These are phyloP conservation scores for Kodamaea arcana DNA, from an alignment of 1,139 yeast genomes.

Conservation along the genomic window DNA sequence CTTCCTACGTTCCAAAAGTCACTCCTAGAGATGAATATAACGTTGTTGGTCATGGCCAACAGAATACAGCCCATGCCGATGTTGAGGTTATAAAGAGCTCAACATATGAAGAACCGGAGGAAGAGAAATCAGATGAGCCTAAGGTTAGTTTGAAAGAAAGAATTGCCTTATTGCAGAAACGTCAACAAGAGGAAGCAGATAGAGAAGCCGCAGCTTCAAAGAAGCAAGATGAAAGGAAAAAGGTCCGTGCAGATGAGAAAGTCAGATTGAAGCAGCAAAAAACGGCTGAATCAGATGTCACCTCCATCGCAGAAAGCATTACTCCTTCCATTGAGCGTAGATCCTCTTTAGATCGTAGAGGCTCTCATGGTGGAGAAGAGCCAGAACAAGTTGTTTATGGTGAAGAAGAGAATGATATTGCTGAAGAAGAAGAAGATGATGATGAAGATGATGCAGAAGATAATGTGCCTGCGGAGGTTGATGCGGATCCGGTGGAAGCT, in stretches of 20 bases:
- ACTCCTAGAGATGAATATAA: slow-evolving; percentile 40
- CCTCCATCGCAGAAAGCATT: not conserved
- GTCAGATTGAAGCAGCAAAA: slow-evolving; percentile 5
- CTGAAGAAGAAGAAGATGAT: not conserved
- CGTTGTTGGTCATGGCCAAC: slow-evolving; percentile 28
- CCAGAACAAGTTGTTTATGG: slow-evolving; percentile 5
- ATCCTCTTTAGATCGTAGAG: not conserved
- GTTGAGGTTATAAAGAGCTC: slow-evolving; percentile 24
- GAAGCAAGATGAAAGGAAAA: slow-evolving; percentile 54
- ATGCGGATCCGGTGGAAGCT: slow-evolving; percentile 11
- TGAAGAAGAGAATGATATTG: not conserved
- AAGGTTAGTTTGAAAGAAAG: slow-evolving; percentile 82
- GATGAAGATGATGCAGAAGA: slow-evolving; percentile 7
- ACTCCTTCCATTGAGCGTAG: not conserved
- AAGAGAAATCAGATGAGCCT: slow-evolving; percentile 53
- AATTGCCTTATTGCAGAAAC: slow-evolving; percentile 76
- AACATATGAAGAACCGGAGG: slow-evolving; percentile 15
- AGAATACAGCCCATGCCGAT: slow-evolving; percentile 19
- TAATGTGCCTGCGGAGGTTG: slow-evolving; percentile 8
- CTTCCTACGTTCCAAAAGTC: slow-evolving; percentile 43
- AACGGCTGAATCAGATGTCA: slow-evolving; percentile 1
- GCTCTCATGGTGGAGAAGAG: not conserved
- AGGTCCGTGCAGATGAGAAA: slow-evolving; percentile 34
- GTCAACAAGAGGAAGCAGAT: slow-evolving; percentile 78
- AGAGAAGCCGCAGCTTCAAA: slow-evolving; percentile 60